Base-by-base conservation (phyloP, 805 yeast genomes). In the Candida parachauliodes region DNA sequence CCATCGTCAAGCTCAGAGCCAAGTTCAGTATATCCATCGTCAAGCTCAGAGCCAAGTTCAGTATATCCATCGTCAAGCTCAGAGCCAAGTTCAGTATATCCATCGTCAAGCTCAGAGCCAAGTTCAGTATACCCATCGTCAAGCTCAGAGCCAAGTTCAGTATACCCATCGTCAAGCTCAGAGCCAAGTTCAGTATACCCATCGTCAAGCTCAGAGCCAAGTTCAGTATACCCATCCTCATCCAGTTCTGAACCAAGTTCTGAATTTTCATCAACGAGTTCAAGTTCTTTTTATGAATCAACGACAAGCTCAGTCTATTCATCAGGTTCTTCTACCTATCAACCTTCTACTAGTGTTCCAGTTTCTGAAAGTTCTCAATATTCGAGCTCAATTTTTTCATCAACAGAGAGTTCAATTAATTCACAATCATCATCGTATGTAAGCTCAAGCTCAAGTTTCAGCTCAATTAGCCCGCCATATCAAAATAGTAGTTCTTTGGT, bases 401-500 rank as follows among this genome's bases (percentile, higher is more conserved):
- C 30, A 28, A 11, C 30, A 11, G 30, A 28, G 8, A 17, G 15
- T n/a, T 29, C 32, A 29, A 16, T 15, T 18, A 10, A 29, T 19
- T 23, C 32, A 29, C 18, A 8, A 15, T 27, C 25, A 12, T 17
- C 22, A 4, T 28, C 32, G 17, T 7, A 9, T 28, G 12, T 12
- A 26, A 26, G 32, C 12, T 28, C 32, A 17, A n/a, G n/a, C n/a
- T n/a, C n/a, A n/a, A n/a, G 19, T 18, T 16, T 28, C 14, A 28
- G 32, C 10, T 28, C 32, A 28, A 17, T 18, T 16, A n/a, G 16
- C 10, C 22, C 32, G 17, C 32, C 32, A 28, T 28, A 16, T 18
- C 32, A 28, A 16, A 28, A 28, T n/a, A 28, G 22, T 8, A 12
- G 19, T 16, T 15, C 30, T n/a, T n/a, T n/a, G n/a, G n/a, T n/a